These are phyloP conservation scores for Aspergillus transmontanensis DNA, from an alignment of 2,329 filamentous ascomycete genomes.

Conservation along the genomic window DNA sequence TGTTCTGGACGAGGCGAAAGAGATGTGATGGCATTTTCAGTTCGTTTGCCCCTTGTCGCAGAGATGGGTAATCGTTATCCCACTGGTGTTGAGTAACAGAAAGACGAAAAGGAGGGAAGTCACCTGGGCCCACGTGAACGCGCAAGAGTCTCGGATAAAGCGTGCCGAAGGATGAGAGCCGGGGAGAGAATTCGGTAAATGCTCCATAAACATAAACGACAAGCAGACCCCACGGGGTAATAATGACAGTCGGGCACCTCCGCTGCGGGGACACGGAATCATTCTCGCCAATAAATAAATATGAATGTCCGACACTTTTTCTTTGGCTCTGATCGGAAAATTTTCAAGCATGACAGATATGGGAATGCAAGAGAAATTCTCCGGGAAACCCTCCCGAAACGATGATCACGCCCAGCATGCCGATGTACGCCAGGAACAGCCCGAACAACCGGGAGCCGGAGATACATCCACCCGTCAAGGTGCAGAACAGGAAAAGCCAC, in stretches of 20 bases:
- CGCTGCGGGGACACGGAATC: not conserved
- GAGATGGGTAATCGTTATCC: not conserved
- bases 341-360: not conserved
- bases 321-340: not conserved
- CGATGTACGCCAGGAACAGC: not conserved
- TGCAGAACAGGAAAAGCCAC: conserved; percentile 11
- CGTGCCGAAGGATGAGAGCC: not conserved
- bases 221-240: not conserved
- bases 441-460: not conserved
- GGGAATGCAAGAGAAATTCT: not conserved
- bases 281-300: not conserved
- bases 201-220: no score
- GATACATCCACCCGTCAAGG: not conserved
- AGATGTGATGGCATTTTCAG: not conserved
- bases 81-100: no score
- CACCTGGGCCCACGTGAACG: not conserved
- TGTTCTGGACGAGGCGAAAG: not conserved
- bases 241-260: not conserved
- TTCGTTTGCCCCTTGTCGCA: not conserved
- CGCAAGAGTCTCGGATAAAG: not conserved
- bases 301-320: not conserved
- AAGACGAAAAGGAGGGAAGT: not conserved
- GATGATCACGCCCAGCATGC: not conserved
- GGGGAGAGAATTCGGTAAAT: not conserved
- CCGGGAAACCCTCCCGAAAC: not conserved